Evolutionary conservation across 805 yeast genomes (phyloP).

Genomic region (Kluyveromyces siamensis): DNA sequence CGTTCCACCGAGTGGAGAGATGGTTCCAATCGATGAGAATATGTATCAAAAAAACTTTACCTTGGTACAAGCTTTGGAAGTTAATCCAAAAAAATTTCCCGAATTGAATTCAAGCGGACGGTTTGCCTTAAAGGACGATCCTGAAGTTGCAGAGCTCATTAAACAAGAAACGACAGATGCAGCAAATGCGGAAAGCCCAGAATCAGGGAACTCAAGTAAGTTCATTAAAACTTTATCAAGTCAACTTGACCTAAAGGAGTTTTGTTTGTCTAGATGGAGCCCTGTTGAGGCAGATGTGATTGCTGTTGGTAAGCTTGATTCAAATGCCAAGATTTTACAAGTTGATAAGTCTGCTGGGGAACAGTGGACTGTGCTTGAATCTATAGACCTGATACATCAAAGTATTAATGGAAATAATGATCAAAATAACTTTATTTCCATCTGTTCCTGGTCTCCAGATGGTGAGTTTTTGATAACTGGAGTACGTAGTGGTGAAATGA

Average conservation of each 20-base stretch:
- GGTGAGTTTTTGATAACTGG: slow-evolving; percentile 60
- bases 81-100: slow-evolving; percentile 31
- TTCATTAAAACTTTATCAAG: slow-evolving; percentile 33
- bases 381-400: slow-evolving; percentile 28
- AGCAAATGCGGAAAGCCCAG: slow-evolving; percentile 4
- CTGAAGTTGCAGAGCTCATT: slow-evolving; percentile 3
- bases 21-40: slow-evolving; percentile 18
- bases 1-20: slow-evolving; percentile 31
- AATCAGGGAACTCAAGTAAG: slow-evolving; percentile 4
- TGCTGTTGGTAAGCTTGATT: slow-evolving; percentile 47
- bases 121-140: slow-evolving; percentile 24
- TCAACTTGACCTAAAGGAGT: slow-evolving; percentile 31
- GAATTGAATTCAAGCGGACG: slow-evolving; percentile 24
- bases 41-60: slow-evolving; percentile 32
- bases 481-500: slow-evolving; percentile 59
- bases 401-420: slow-evolving; percentile 17
- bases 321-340: slow-evolving; percentile 38
- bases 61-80: slow-evolving; percentile 45
- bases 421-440: slow-evolving; percentile 23
- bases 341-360: slow-evolving; percentile 16
- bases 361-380: slow-evolving; percentile 4
- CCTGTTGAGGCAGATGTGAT: slow-evolving; percentile 38
- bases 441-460: slow-evolving; percentile 53
- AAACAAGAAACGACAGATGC: slow-evolving; percentile 5
- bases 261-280: slow-evolving; percentile 47